Percentiles rank a stretch among this genome's conserved stretches.
Evolutionary conservation across 1,284 basidiomycete genomes (phyloP).

Genomic region (Moesziomyces sp.): DNA sequence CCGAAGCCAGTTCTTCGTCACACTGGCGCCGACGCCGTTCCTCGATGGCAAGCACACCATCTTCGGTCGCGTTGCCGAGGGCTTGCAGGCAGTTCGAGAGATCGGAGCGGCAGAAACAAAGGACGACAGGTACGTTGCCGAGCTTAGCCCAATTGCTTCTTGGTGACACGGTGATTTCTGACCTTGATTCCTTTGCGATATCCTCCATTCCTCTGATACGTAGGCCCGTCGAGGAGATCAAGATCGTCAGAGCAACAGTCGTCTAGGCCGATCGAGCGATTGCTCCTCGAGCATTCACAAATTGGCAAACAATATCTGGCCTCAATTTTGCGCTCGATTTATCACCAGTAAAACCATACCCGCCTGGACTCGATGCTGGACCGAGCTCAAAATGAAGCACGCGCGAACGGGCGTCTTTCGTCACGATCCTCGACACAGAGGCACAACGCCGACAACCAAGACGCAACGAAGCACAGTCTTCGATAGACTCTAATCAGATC

Average conservation of each 20-base stretch:
- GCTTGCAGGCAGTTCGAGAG: slow-evolving; percentile 71
- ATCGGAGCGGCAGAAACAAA: slow-evolving; percentile 44
- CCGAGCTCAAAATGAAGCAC: too few relatives aligned
- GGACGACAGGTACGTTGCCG: slow-evolving; percentile 36
- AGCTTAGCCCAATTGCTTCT: not conserved
- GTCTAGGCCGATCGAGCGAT: not conserved
- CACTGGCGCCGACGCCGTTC: slow-evolving; percentile 94
- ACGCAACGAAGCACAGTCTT: not conserved
- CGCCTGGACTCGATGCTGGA: too few relatives aligned
- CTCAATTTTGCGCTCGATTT: slow-evolving; percentile 3
- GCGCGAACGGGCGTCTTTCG: too few relatives aligned
- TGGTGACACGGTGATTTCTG: not conserved
- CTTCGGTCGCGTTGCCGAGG: slow-evolving; percentile 72
- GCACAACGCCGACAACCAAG: too few relatives aligned
- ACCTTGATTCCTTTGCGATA: not conserved
- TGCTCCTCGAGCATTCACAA: not conserved
- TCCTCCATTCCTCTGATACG: not conserved
- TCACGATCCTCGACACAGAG: too few relatives aligned
- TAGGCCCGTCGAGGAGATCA: slow-evolving; percentile 43
- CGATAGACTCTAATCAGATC: not conserved
- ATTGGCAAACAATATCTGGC: slow-evolving; percentile 8
- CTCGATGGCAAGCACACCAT: slow-evolving; percentile 75
- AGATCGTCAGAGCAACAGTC: slow-evolving; percentile 34
- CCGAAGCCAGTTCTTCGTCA: slow-evolving; percentile 98
- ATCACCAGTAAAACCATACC: too few relatives aligned